A percentile compares a stretch with the other conserved stretches of the same genome.
These are phyloP conservation scores for Phlyctochytrium bullatum DNA, from an alignment of 192 early-diverging fungal genomes.

Conservation along the genomic window DNA sequence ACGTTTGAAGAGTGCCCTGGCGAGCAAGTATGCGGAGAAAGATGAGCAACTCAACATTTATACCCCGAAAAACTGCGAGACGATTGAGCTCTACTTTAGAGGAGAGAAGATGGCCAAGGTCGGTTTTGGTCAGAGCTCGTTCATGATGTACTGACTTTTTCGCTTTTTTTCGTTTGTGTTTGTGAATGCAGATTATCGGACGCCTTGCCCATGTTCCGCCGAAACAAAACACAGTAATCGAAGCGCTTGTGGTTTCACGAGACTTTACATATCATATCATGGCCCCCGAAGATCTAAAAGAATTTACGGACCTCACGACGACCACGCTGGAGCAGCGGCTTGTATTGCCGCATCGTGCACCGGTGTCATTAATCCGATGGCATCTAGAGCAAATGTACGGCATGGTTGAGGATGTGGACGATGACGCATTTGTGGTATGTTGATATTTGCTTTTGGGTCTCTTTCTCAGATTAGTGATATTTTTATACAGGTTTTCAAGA, in stretches of 20 bases:
- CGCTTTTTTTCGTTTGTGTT: background rate
- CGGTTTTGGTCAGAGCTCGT: background rate
- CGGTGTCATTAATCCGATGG: constrained; percentile 77
- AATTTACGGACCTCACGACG: constrained; percentile 76
- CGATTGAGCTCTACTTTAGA: constrained; percentile 86
- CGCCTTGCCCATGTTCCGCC: constrained; percentile 74
- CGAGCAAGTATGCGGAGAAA: constrained; percentile 74
- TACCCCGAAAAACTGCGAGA: constrained; percentile 86
- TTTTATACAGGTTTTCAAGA: constrained; percentile 52
- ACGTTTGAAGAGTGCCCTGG: constrained; percentile 79
- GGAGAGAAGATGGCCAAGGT: constrained; percentile 94
- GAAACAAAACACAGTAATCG: constrained; percentile 58
- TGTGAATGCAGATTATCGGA: constrained; percentile 67
- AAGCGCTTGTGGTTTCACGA: constrained; percentile 80
- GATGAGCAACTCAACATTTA: constrained; percentile 80
- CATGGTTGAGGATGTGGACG: constrained; percentile 36
- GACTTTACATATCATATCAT: constrained; percentile 91
- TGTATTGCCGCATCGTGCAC: constrained; percentile 69
- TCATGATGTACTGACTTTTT: background rate
- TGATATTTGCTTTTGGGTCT: too few species aligned
- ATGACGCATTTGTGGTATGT: constrained; percentile 27
- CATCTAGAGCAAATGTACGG: constrained; percentile 97
- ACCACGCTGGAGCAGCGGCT: constrained; percentile 78
- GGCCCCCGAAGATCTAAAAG: constrained; percentile 73
- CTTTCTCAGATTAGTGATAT: constrained; percentile 22